These are phyloP conservation scores for Sanghuangporus weigelae DNA, from an alignment of 1,284 basidiomycete genomes.

Conservation along the genomic window DNA sequence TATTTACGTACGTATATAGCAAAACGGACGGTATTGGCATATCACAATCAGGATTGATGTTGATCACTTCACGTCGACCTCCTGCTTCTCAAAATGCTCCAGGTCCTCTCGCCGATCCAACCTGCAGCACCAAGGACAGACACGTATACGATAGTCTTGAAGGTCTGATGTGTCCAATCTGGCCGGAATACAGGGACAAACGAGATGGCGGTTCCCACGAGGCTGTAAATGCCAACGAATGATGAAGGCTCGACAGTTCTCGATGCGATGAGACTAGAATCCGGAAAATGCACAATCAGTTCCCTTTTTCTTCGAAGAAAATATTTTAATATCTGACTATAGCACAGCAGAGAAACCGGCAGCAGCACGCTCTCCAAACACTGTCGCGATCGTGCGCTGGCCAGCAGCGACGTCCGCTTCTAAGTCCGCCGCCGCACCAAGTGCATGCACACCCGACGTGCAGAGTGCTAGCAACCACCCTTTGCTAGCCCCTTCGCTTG, in stretches of 20 bases:
- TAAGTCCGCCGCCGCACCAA: conserved; percentile 23
- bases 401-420: conserved; percentile 22
- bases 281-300: neutral
- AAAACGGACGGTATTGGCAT: too few relatives aligned
- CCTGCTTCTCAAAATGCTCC: neutral
- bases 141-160: conserved; percentile 17
- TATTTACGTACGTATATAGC: too few relatives aligned
- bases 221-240: conserved; percentile 14
- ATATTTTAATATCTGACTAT: conserved; percentile 19
- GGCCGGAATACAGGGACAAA: conserved; percentile 12
- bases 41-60: too few relatives aligned
- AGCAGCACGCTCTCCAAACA: conserved; percentile 19
- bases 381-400: conserved; percentile 23
- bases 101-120: conserved; percentile 16
- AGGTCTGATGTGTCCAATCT: conserved; percentile 14
- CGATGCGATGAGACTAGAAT: conserved; percentile 2
- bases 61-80: too few relatives aligned
- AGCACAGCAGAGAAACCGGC: conserved; percentile 18
- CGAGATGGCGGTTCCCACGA: conserved; percentile 13
- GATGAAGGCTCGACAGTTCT: conserved; percentile 9
- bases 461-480: conserved; percentile 21
- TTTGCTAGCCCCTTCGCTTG: conserved; percentile 14
- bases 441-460: conserved; percentile 22
- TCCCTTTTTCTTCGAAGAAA: neutral
- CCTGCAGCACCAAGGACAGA: conserved; percentile 14